A percentile compares a stretch with the other conserved stretches of the same genome.
phyloP scores from a whole-genome alignment of 2,329 filamentous ascomycete species.

The Ceratocystis colombiana region DNA sequence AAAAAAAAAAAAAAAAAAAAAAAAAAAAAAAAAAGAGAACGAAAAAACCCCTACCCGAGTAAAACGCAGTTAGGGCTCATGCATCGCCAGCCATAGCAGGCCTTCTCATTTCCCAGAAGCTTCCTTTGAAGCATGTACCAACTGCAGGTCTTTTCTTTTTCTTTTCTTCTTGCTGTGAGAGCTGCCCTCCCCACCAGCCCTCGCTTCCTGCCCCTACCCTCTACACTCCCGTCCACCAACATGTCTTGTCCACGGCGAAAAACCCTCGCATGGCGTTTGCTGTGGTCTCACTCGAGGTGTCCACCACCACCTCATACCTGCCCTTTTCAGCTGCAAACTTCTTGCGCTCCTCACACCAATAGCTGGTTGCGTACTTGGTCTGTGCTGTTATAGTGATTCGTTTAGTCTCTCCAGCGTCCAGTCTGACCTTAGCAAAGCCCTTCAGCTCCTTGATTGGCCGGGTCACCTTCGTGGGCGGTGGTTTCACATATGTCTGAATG shows the following conservation, averaged over 20 bases:
- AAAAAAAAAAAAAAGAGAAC: no score
- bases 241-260: slow-evolving; percentile 51
- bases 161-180: neutral
- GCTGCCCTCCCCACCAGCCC: neutral
- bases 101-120: no score
- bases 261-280: slow-evolving; percentile 41
- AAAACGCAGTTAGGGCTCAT: no score
- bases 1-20: no score
- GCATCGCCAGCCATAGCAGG: no score
- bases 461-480: slow-evolving; percentile 44
- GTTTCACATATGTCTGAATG: slow-evolving; percentile 47
- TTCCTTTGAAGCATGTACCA: neutral
- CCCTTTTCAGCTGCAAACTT: slow-evolving; percentile 59
- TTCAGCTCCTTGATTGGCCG: slow-evolving; percentile 53
- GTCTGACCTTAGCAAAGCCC: slow-evolving; percentile 53
- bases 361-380: slow-evolving; percentile 57
- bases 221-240: slow-evolving; percentile 57
- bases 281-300: slow-evolving; percentile 45
- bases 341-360: slow-evolving; percentile 58
- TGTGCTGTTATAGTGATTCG: slow-evolving; percentile 46
- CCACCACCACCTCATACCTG: slow-evolving; percentile 52
- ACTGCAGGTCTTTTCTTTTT: neutral
- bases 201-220: neutral
- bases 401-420: slow-evolving; percentile 51
- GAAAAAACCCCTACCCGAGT: no score